Base-by-base conservation (phyloP, 495 filamentous ascomycete species). In the Filosporella fistucella region DNA sequence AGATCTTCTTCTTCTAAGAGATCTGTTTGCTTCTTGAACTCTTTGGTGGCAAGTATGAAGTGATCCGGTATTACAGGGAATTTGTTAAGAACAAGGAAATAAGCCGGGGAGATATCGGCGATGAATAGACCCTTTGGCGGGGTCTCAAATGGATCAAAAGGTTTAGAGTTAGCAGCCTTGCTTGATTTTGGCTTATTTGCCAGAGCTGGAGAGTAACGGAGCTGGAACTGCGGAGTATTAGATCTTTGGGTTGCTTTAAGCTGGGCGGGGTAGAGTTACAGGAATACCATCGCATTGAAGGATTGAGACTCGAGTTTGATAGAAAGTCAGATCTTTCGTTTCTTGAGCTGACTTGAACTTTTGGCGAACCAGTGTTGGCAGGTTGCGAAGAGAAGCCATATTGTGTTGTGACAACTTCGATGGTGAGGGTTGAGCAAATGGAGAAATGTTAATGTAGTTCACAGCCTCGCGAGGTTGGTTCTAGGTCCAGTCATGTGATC, bases 41-140 rank as follows among this genome's bases (percentile, higher is more conserved):
- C 64, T 39, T 60, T 78, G 1, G 88, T 94, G 0, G 82, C 76
- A 40, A 94, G 72, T 49, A 94, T 88, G 65, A 86, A 89, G 62
- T 94, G 88, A 40, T 87, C 75, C 0, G 77, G 76, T 24, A 90
- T 86, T 16, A 94, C 74, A 14, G 88, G 85, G 58, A 80, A 94
- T 60, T 90, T 91, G 67, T 91, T 91, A 38, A 94, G 67, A 21
- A 91, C 77, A 29, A 91, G 70, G 48, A 73, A 64, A 63, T 91
- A 85, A 7, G 68, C 67, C 0, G 66, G 63, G 0, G 77, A 71
- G 8, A 85, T 61, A 12, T 76, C 66, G 30, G 77, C 67, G 47
- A 91, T 64, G 45, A 88, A 69, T 20, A 94, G 75, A 1, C 75
- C 74, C 16, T 69, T 60, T 0, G 71, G 63, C 1, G 86, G 88